Evolutionary conservation across 192 early-diverging fungal species (phyloP), one percentile per base, ranked within the genome.

Genomic region (Coemansia sp.): DNA sequence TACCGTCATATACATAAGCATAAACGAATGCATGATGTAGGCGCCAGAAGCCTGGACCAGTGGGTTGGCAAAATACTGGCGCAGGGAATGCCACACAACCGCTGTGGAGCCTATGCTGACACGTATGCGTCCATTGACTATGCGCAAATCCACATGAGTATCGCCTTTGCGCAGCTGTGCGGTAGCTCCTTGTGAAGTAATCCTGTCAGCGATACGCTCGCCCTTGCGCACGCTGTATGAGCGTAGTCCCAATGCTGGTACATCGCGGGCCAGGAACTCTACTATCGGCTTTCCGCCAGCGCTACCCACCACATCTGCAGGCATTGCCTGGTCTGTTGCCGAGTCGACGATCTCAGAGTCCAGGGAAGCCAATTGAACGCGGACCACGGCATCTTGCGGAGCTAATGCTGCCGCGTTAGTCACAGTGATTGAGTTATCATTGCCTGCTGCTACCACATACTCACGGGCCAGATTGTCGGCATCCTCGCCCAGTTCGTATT

Each of bases 21-120:
- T 66, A 47, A 82, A 82, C 67, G 79, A 82, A 53, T 82, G 79
- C 79, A 82, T 82, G 37, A 82, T 29, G 52, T 82, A 82, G 5
- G 79, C 79, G 30, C 79, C 79, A 30, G 79, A 82, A 3, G 79
- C 20, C 68, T 82, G 79, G 39, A 82, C 65, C 0, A 22, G 61
- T 32, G 79, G 79, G 62, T 82, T 82, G 47, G 68, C 68, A 27
- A 73, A 68, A 65, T 82, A 82, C 68, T 76, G 62, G 0, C 74
- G 70, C 64, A 82, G 58, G 58, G 67, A 35, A 43, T 76, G 74
- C 52, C 40, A 30, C 41, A 80, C 65, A n/a, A 67, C 68, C 1
- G 50, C 61, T 16, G 35, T 53, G 38, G 24, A n/a, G 12, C 27
- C 60, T 0, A 37, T 47, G 13, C 15, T 2, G 5, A 76, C 65